These are phyloP conservation scores for Fomitopsis betulina DNA, from an alignment of 1,284 basidiomycete species.

Conservation along the genomic window DNA sequence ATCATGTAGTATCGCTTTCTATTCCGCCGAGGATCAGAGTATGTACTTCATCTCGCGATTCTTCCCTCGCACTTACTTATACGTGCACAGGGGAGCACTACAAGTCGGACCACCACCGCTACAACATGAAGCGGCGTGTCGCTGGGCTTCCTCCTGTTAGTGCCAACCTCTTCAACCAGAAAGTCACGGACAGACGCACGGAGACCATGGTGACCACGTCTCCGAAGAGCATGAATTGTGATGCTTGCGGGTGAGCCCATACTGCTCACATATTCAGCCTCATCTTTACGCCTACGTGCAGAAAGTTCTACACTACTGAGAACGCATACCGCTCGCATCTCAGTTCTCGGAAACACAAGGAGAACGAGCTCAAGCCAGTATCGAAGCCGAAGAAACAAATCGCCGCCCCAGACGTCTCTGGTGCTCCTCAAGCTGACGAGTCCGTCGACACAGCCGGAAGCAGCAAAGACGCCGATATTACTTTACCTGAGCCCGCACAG, in stretches of 20 bases:
- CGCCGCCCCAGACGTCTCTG: conserved; percentile 6
- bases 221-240: conserved; percentile 63
- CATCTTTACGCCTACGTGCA: conserved; percentile 32
- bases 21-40: conserved; percentile 84
- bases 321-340: conserved; percentile 90
- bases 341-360: conserved; percentile 88
- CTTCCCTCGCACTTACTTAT: neutral
- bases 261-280: neutral
- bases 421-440: neutral
- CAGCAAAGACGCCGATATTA: conserved; percentile 4
- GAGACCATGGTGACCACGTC: conserved; percentile 72
- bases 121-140: conserved; percentile 98
- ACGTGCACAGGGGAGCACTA: conserved; percentile 73
- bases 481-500: neutral
- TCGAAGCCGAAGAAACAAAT: conserved; percentile 17
- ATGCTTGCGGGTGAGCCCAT: conserved; percentile 71
- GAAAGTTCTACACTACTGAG: conserved; percentile 87
- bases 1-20: conserved; percentile 89
- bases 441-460: neutral
- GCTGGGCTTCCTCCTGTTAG: conserved; percentile 88
- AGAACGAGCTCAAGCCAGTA: conserved; percentile 61
- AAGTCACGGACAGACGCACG: conserved; percentile 76
- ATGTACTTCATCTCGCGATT: conserved; percentile 21
- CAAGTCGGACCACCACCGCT: conserved; percentile 92
- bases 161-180: conserved; percentile 80